Conservation (phyloP, 2,329 filamentous ascomycete genomes). For the Pyrenophora graminea region DNA sequence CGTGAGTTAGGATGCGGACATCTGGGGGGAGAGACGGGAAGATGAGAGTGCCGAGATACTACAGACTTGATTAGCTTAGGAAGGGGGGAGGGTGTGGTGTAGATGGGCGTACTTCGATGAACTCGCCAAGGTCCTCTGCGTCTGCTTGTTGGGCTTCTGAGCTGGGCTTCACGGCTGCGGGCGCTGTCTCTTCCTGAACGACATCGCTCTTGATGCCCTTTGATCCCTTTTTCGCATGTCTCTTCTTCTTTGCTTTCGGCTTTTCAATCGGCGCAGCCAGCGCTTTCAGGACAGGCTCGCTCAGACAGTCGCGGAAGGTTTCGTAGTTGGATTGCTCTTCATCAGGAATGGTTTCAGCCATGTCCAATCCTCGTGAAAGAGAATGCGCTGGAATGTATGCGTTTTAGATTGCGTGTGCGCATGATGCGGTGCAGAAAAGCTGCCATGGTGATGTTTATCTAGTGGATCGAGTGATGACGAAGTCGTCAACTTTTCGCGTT, state of each 20-base stretch:
- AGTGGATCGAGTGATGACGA: constrained; percentile 24
- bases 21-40: constrained; percentile 67
- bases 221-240: constrained; percentile 36
- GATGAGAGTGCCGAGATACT: constrained; percentile 72
- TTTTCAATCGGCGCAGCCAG: constrained; percentile 53
- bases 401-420: background rate
- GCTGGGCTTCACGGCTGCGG: constrained; percentile 23
- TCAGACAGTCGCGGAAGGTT: constrained; percentile 74
- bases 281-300: constrained; percentile 68
- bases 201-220: constrained; percentile 30
- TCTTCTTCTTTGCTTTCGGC: constrained; percentile 52
- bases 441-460: constrained; percentile 23
- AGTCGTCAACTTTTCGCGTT: constrained; percentile 23
- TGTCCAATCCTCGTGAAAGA: constrained; percentile 12
- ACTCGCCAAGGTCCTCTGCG: constrained; percentile 75
- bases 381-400: background rate
- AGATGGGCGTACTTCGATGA: constrained; percentile 64
- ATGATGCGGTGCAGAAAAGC: constrained; percentile 5
- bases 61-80: constrained; percentile 4
- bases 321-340: constrained; percentile 62
- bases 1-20: constrained; percentile 66
- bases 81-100: background rate
- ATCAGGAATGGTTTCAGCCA: constrained; percentile 39
- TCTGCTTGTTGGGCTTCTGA: constrained; percentile 38
- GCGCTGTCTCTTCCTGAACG: constrained; percentile 7